phyloP scores from a whole-genome alignment of 805 yeast species.

The Kodamaea kakaduensis region DNA sequence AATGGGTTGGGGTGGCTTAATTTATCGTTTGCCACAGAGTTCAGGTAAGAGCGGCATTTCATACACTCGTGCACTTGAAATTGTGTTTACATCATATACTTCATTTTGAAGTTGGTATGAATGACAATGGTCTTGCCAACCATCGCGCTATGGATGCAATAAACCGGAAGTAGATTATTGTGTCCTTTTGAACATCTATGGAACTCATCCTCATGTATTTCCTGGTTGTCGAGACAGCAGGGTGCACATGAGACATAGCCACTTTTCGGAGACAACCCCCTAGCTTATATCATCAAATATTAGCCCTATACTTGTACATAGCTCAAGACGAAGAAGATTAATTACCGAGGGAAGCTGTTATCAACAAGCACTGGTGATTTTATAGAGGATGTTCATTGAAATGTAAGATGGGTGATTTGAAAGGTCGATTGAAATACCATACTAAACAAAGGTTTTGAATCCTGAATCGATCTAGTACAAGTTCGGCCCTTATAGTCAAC shows the following conservation, averaged over 20 bases:
- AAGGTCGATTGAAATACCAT: background rate
- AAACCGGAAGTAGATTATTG: conserved; percentile 12
- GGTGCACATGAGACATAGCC: conserved; percentile 41
- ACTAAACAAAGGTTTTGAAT: too few relatives aligned
- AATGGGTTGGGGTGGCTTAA: conserved; percentile 22
- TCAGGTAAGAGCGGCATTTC: conserved; percentile 11
- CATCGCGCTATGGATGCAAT: conserved; percentile 21
- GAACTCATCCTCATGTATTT: conserved; percentile 28
- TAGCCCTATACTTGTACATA: background rate
- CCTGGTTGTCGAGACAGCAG: conserved; percentile 41
- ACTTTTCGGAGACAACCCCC: conserved; percentile 37
- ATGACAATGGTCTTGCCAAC: conserved; percentile 13
- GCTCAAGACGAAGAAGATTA: background rate
- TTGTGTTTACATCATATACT: conserved; percentile 12
- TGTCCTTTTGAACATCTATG: conserved; percentile 12
- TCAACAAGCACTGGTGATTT: too few relatives aligned
- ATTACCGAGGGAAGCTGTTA: background rate
- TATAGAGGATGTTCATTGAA: background rate
- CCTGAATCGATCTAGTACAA: too few relatives aligned
- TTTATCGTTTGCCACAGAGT: conserved; percentile 21
- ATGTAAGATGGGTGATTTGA: background rate
- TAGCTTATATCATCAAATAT: conserved; percentile 1
- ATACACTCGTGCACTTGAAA: conserved; percentile 7
- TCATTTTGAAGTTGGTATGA: conserved; percentile 34
- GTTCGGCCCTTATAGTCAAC: too few relatives aligned